Percentiles rank a stretch among this genome's conserved stretches.
phyloP scores from a whole-genome alignment of 495 filamentous ascomycete species.

The Tuber melanosporum region DNA sequence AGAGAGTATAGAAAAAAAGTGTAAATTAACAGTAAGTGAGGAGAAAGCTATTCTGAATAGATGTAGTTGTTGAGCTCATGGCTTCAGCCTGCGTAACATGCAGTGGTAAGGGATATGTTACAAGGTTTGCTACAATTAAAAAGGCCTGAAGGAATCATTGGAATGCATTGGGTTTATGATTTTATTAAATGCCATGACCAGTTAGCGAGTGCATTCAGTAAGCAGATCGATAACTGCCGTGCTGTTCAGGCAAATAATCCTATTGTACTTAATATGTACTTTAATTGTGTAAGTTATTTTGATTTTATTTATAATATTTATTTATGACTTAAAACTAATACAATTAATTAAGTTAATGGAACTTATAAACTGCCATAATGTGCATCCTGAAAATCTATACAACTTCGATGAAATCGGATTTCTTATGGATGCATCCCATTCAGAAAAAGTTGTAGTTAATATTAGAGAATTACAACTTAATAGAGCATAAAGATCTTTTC shows the following conservation, averaged over 20 bases:
- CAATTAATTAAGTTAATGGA: too few species aligned
- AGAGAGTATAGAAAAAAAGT: too few species aligned
- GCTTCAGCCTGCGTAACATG: slow-evolving; percentile 3
- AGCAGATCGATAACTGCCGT: slow-evolving; percentile 1
- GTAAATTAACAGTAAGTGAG: not conserved
- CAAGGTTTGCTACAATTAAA: not conserved
- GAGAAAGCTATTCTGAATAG: slow-evolving; percentile 2
- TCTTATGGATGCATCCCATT: too few species aligned
- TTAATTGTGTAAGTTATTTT: not conserved
- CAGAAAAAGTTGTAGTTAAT: too few species aligned
- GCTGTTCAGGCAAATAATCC: slow-evolving; percentile 9
- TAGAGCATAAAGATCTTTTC: too few species aligned
- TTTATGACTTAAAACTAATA: too few species aligned
- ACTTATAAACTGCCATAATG: too few species aligned
- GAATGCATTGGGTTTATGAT: not conserved
- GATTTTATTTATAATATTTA: too few species aligned
- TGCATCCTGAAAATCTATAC: too few species aligned
- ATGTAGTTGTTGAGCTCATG: not conserved
- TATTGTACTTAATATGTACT: slow-evolving; percentile 7
- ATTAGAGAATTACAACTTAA: too few species aligned
- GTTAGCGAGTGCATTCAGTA: not conserved
- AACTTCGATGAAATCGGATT: too few species aligned
- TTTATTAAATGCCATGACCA: slow-evolving; percentile 10
- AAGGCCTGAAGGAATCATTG: not conserved
- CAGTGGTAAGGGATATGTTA: slow-evolving; percentile 5